Evolutionary conservation across 163 green algal species (phyloP), one percentile per base, ranked within the genome.

Genomic region (Scenedesmus sp.): DNA sequence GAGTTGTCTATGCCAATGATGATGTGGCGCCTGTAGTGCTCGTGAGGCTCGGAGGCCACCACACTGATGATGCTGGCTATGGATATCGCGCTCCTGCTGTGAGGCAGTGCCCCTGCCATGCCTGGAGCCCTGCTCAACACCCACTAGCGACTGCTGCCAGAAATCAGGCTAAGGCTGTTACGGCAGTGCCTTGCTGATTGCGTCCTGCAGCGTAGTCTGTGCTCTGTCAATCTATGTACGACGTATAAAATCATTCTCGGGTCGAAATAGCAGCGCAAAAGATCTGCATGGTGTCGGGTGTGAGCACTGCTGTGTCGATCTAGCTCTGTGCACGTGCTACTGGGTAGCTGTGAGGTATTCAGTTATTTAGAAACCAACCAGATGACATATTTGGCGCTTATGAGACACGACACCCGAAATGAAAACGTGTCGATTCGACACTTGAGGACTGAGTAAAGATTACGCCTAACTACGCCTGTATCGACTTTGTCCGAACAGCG

Each of bases 1-100:
- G 83, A 73, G 73, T 91, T 91, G 86, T 91, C 86, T 24, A 91
- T 79, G 73, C 35, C 86, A 2, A 91, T 18, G 13, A 91, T 24
- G 44, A 91, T 91, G 73, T 86, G 73, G 24, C 51, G 59, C 59
- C 37, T 70, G 59, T 81, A 80, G 56, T 40, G 9, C 30, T 86
- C 37, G 35, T 78, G 26, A 20, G 86, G 46, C 53, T 86, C 86
- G 5, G 65, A 80, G 24, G 73, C 33, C 37, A 79, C 76, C 12
- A 91, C 73, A 42, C 46, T 81, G 73, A 91, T 86, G 73, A 79
- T 79, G 40, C 35, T 70, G 6, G 86, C 73, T 3, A 86, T 20
- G 26, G 46, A 81, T 37, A 80, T 85, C 20, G 73, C 12, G 35
- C 43, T 51, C 35, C n/a, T 42, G 18, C 33, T 79, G 53, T 40